Evolutionary conservation across 2,329 filamentous ascomycete genomes (phyloP), one percentile per base, ranked within the genome.

Genomic region (Aspergillus pseudoglaucus): DNA sequence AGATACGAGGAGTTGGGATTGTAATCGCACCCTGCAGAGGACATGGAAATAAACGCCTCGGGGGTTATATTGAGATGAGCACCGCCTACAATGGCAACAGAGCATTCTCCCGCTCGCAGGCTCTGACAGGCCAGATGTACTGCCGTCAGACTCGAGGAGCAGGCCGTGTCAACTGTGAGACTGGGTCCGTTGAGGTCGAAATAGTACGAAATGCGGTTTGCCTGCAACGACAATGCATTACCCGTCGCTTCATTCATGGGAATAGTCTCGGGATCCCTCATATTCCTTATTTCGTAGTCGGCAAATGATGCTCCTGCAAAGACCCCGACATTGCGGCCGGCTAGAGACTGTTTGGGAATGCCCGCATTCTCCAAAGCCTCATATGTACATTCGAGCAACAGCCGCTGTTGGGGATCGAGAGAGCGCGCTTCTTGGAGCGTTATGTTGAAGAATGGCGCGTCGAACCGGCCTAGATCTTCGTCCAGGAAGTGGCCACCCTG

Each of bases 351-450:
- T 50, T 58, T 60, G 44, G 59, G 57, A 47, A 61, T 58, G 38
- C 58, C 58, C 47, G 56, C 59, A 56, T 53, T 61, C 48, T 61
- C 59, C 49, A 62, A 59, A 42, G 58, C 59, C 52, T 61, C 59
- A 40, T 53, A 62, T 6, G 58, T 46, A 37, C 50, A 53, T 40
- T 62, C 59, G 3, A 62, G 45, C 22, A 59, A 47, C n/a, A 61
- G 37, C 8, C 59, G 56, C 45, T 59, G 55, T 40, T 61, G 57
- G 0, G 59, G 59, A 41, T 62, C 59, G 53, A 62, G 59, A 14
- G 55, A 50, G 8, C 54, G 52, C n/a, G 56, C 59, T 46, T 59
- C 57, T 39, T 57, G 52, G 4, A 54, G 47, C 12, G 51, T 56
- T 8, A 62, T 50, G 41, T 57, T 57, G 49, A 62, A 61, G 39